Conservation (phyloP, 257 asterid species). For the Solanum tarapatanum region DNA sequence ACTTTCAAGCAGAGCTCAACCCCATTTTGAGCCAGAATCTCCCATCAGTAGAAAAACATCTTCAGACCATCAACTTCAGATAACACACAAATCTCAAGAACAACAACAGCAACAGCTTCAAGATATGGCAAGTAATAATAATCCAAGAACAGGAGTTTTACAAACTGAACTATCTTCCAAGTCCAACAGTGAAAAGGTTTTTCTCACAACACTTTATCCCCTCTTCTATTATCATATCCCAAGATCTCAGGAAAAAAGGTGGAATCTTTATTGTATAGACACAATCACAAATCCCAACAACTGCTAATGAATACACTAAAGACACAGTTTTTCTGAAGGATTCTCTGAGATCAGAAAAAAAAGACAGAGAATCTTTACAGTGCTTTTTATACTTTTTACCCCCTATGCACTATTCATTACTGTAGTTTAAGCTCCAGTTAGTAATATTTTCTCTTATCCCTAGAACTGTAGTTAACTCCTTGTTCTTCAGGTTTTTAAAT, state of each 20-base stretch:
- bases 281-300: constrained; percentile 24
- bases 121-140: constrained; percentile 21
- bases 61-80: constrained; percentile 25
- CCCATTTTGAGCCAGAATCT: constrained; percentile 54
- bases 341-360: constrained; percentile 27
- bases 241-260: constrained; percentile 21
- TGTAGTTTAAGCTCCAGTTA: constrained; percentile 28
- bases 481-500: neutral
- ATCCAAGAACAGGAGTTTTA: constrained; percentile 21
- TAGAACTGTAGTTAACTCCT: constrained; percentile 41
- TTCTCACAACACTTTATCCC: neutral
- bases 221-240: constrained; percentile 16
- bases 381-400: constrained; percentile 6
- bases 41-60: constrained; percentile 41
- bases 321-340: constrained; percentile 19
- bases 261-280: constrained; percentile 7
- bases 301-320: constrained; percentile 20
- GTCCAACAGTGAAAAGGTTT: constrained; percentile 53
- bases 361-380: constrained; percentile 47
- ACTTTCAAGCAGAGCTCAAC: constrained; percentile 35
- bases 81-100: constrained; percentile 4
- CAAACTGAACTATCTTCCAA: constrained; percentile 28
- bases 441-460: constrained; percentile 46
- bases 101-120: neutral
- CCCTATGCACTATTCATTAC: constrained; percentile 5